Base-by-base conservation (phyloP, 345 rosid species). In the Cochlearia excelsa region DNA sequence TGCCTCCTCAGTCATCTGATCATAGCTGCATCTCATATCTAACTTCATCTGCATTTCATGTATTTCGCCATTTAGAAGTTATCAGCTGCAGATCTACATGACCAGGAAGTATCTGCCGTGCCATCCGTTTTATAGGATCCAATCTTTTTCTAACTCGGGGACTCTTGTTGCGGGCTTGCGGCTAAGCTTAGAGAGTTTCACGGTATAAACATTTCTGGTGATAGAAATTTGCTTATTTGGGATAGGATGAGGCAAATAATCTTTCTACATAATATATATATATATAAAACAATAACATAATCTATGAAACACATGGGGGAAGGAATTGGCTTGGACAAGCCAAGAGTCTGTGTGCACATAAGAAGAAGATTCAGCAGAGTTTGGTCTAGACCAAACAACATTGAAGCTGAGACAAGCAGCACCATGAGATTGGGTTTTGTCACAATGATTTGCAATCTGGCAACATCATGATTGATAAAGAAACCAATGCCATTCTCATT, bases 391-490 rank as follows among this genome's bases (percentile, higher is more conserved):
- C 58, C 23, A 16, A 16, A 16, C 23, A 54, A 31, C 47, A 60
- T 86, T 7, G 86, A 71, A 70, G 80, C 67, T 43, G 98, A 88
- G 72, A 79, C 83, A 39, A 38, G 30, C 57, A 74, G 0, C 9
- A 57, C 59, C 88, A 83, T n/a, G 75, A 77, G 51, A 73, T 84
- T 30, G 87, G 91, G 9, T 92, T 92, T 76, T 88, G 95, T 68
- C 98, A 88, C 74, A 92, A 86, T 74, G 97, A 88, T 66, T 78
- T 92, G 68, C 98, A 88, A 59, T 92, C 84, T 55, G 97, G 97
- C 7, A 92, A 92, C 71, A 82, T 88, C 37, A 92, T 92, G 98
- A 80, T 92, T 73, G 97, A 86, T 47, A 95, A 83, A 63, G 84
- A 86, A 64, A 84, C 84, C 2, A 80, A 72, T 73, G 72, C 76